Evolutionary conservation across 2,329 filamentous ascomycete genomes (phyloP), one percentile per base, ranked within the genome.

Genomic region (Domatiomyces catenatus): DNA sequence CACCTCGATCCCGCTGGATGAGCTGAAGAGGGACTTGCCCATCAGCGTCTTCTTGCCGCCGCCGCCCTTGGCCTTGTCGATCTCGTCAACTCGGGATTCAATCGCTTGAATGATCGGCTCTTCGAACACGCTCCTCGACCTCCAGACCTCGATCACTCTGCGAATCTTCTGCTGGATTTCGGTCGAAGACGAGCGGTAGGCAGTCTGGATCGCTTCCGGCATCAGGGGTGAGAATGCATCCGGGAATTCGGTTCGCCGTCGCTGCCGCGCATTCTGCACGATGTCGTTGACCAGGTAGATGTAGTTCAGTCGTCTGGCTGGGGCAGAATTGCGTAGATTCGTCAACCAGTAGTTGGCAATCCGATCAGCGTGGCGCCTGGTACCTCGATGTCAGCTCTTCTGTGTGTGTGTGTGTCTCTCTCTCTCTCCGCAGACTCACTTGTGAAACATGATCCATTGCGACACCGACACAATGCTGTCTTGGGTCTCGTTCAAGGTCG

Each of bases 391-490:
- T 51, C 44, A 53, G 49, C 39, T 19, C 18, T 36, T 54, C 5
- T 8, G n/a, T n/a, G n/a, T n/a, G n/a, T n/a, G n/a, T n/a, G n/a
- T n/a, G n/a, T n/a, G n/a, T n/a, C n/a, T n/a, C n/a, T n/a, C n/a
- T 15, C 12, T 7, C 18, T 24, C 22, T 24, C 22, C 22, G 3
- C 22, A 24, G 32, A 52, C 58, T 59, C 80, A 94, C 88, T 88
- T 84, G 70, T 98, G 90, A 66, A 98, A 98, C 84, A 98, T 93
- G 55, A 98, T 92, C 93, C 93, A 98, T 80, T 96, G 90, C 52
- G 92, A 88, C 55, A 94, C 89, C 36, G 86, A 90, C 54, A 94
- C 80, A 63, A 98, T 96, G 69, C 88, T 93, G 66, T 98, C 92
- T 66, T 98, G 90, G 8, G 88, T 94, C 70, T 98, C 93, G 68